These are phyloP conservation scores for Chaetomium strumarium DNA, from an alignment of 2,329 filamentous ascomycete species.

Conservation along the genomic window DNA sequence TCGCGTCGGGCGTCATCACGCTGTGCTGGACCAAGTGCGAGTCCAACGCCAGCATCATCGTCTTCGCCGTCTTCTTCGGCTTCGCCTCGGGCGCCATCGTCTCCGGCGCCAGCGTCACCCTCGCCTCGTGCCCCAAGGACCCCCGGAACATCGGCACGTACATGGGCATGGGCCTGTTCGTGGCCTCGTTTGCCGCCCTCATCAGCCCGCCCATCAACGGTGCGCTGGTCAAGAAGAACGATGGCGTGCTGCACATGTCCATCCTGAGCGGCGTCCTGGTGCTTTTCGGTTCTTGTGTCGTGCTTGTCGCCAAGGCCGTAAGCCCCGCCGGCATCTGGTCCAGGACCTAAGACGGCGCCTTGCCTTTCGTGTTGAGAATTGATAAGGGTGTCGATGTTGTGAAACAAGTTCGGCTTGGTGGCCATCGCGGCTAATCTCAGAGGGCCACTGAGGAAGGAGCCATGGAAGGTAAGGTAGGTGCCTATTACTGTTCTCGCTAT, in stretches of 20 bases:
- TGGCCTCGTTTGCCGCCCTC: constrained; percentile 39
- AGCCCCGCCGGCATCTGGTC: not conserved
- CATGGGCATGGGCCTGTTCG: constrained; percentile 45
- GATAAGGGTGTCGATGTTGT: no score
- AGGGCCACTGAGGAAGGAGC: no score
- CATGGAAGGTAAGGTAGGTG: no score
- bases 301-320: constrained; percentile 30
- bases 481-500: no score
- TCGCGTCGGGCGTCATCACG: constrained; percentile 32
- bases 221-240: constrained; percentile 34
- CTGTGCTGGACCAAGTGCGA: constrained; percentile 33
- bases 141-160: constrained; percentile 50
- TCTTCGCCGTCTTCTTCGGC: constrained; percentile 34
- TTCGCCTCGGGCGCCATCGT: constrained; percentile 41
- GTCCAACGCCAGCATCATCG: constrained; percentile 31
- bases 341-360: not conserved
- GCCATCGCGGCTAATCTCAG: no score
- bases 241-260: constrained; percentile 31
- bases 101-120: constrained; percentile 39
- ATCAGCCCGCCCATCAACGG: constrained; percentile 40
- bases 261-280: constrained; percentile 24
- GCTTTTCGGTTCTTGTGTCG: constrained; percentile 32
- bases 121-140: constrained; percentile 36
- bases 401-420: no score
- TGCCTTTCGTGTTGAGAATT: no score